Evolutionary conservation across 129 eudicot genomes (phyloP).

Genomic region (Artemisia annua): DNA sequence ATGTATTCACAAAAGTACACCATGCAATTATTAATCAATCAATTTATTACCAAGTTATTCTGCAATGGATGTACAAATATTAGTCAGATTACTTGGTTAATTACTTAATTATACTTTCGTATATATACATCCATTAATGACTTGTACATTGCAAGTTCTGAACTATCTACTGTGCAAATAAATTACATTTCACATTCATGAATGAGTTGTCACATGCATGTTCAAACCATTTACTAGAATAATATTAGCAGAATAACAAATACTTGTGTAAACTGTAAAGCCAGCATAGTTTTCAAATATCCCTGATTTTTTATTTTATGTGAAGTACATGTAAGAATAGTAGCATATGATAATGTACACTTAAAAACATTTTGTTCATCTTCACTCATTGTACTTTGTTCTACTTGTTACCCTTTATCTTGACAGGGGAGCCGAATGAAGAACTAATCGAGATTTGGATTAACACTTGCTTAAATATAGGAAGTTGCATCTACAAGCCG

Average conservation of each 20-base stretch:
- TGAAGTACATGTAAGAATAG: constrained; percentile 29
- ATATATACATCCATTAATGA: too few relatives aligned
- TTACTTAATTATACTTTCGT: too few relatives aligned
- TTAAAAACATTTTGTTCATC: neutral
- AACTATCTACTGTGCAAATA: too few relatives aligned
- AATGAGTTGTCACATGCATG: too few relatives aligned
- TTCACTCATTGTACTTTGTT: constrained; percentile 18
- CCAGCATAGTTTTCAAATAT: constrained; percentile 24
- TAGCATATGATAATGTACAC: constrained; percentile 33
- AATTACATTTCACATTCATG: too few relatives aligned
- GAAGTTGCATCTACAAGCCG: constrained; percentile 56
- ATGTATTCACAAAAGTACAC: too few relatives aligned
- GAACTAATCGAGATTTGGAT: neutral
- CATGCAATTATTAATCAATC: too few relatives aligned
- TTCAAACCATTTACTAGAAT: too few relatives aligned
- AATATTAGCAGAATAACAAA: constrained; percentile 7
- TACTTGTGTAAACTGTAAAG: neutral
- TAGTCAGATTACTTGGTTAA: too few relatives aligned
- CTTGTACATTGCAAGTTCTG: too few relatives aligned
- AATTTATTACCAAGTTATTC: too few relatives aligned
- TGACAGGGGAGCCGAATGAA: constrained; percentile 15
- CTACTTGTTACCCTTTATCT: constrained; percentile 25
- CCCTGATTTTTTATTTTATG: neutral
- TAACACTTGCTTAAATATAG: neutral
- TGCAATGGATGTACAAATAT: too few relatives aligned